Conservation (phyloP, 352 stramenopile genomes). For the Aphanomyces stellatus region DNA sequence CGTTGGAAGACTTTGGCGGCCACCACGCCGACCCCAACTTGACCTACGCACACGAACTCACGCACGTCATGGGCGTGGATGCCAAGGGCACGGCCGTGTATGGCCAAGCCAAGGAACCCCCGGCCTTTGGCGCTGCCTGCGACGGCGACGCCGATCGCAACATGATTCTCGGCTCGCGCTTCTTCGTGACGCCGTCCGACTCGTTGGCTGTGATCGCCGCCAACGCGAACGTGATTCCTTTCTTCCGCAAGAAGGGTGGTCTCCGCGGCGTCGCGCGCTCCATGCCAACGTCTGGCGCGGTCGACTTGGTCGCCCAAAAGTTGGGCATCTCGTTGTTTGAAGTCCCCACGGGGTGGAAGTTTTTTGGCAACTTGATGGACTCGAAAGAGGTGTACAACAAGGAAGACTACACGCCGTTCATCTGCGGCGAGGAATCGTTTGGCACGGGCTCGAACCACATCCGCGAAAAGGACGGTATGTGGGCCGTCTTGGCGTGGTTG, state of each 20-base stretch:
- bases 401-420: slow-evolving; percentile 97
- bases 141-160: slow-evolving; percentile 99
- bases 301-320: slow-evolving; percentile 96
- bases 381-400: slow-evolving; percentile 93
- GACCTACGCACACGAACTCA: slow-evolving; percentile 95
- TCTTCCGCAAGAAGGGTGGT: slow-evolving; percentile 91
- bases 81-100: slow-evolving; percentile 61
- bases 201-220: slow-evolving; percentile 97
- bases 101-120: slow-evolving; percentile 64
- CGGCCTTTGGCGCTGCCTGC: slow-evolving; percentile 92
- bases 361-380: slow-evolving; percentile 99
- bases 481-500: slow-evolving; percentile 97
- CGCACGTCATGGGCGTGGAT: slow-evolving; percentile 94
- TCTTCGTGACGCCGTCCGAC: slow-evolving; percentile 99
- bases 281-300: slow-evolving; percentile 96
- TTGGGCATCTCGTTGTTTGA: slow-evolving; percentile 94
- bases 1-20: slow-evolving; percentile 96
- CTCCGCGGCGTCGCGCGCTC: slow-evolving; percentile 94
- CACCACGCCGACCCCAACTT: slow-evolving; percentile 99
- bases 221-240: slow-evolving; percentile 95
- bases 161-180: slow-evolving; percentile 96
- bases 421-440: slow-evolving; percentile 98
- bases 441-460: slow-evolving; percentile 99
- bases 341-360: slow-evolving; percentile 99
- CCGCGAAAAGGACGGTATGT: slow-evolving; percentile 99